Evolutionary conservation across 495 filamentous ascomycete species (phyloP).

Genomic region (Lepraria neglecta): DNA sequence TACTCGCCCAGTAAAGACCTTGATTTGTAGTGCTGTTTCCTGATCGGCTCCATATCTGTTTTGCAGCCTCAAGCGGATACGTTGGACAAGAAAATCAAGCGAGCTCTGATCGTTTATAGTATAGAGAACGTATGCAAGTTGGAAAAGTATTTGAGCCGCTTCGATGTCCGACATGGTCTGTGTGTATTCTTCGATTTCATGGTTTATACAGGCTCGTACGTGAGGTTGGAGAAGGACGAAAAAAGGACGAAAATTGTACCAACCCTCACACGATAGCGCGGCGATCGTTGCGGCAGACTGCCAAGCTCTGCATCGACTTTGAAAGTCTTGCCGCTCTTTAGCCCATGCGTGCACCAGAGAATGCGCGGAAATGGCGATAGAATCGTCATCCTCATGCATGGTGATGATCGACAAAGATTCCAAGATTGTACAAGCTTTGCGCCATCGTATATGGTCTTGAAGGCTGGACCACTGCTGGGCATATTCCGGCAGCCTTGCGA

Average conservation of each 20-base stretch:
- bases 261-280: constrained; percentile 1
- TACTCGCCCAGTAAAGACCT: not conserved
- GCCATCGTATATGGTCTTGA: constrained; percentile 3
- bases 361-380: constrained; percentile 29
- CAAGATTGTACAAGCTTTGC: constrained; percentile 6
- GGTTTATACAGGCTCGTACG: not conserved
- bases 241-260: not conserved
- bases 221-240: not conserved
- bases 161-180: not conserved
- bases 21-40: not conserved
- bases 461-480: not conserved
- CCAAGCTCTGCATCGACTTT: constrained; percentile 19
- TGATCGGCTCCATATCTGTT: not conserved
- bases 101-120: not conserved
- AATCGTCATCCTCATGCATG: not conserved
- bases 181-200: not conserved
- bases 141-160: not conserved
- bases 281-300: constrained; percentile 2
- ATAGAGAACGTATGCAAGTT: not conserved
- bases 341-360: constrained; percentile 36
- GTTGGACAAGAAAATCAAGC: constrained; percentile 1
- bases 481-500: constrained; percentile 15
- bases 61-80: not conserved
- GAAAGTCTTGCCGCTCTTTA: constrained; percentile 26
- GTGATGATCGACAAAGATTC: constrained; percentile 1